Evolutionary conservation across 2,329 filamentous ascomycete genomes (phyloP), one percentile per base, ranked within the genome.

Genomic region (Paecilomyces formosus): DNA sequence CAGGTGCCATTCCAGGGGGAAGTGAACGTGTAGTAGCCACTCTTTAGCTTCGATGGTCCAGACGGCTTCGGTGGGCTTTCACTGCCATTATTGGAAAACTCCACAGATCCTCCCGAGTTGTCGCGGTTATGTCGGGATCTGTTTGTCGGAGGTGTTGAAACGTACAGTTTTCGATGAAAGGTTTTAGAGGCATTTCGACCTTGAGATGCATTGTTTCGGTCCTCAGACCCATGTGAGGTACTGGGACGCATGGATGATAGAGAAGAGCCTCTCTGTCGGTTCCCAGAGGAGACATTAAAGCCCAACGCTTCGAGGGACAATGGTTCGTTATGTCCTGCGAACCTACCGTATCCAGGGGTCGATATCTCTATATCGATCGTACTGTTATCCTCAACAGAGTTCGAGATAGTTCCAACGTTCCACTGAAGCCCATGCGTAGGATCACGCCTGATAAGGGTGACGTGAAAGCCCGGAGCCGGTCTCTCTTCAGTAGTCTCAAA

Each of bases 1-100:
- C 93, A 97, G 50, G 83, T 83, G 15, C 90, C 89, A 61, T 90
- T 86, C 93, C 93, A 97, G 0, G 92, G 92, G 50, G 89, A 94
- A 21, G 80, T 77, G 70, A 97, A 97, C 1, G 85, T 83, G 73
- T 95, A 96, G 18, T 81, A 68, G 30, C 71, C 74, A 58, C 72
- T 73, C 57, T 72, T 74, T 50, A 73, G 62, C 58, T 69, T 74
- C 28, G 68, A 67, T 8, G 53, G 50, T 50, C 51, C 54, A 4
- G 51, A 53, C 21, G 58, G 35, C 22, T 31, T 50, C 18, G 51
- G 26, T 6, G 64, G 61, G n/a, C 61, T 66, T 53, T 58, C 54
- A 45, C 55, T 58, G 18, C 45, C 33, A 5, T 50, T 28, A 28
- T 52, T 28, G 5, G 26, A 26, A 13, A n/a, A 58, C 26, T 67